These are phyloP conservation scores for Neopestalotiopsis rosae DNA, from an alignment of 2,329 filamentous ascomycete genomes.

Conservation along the genomic window DNA sequence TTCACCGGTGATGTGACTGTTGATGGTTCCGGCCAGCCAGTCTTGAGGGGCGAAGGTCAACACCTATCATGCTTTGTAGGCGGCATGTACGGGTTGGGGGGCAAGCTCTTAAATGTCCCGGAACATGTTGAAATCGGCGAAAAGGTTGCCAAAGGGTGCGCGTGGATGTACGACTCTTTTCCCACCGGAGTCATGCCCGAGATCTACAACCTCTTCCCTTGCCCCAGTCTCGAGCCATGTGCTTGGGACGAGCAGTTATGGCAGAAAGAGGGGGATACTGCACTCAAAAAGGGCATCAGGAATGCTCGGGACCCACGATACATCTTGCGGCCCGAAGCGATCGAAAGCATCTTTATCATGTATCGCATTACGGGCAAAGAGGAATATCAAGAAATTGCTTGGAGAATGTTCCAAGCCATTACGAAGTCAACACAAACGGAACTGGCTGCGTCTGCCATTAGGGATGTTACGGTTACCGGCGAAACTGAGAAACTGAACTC, in stretches of 20 bases:
- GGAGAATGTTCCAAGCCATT: slow-evolving; percentile 57
- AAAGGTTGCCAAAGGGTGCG: slow-evolving; percentile 60
- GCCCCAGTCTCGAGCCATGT: slow-evolving; percentile 41
- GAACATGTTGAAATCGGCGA: slow-evolving; percentile 52
- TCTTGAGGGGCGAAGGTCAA: slow-evolving; percentile 38
- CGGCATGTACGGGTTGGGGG: slow-evolving; percentile 52
- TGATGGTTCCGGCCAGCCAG: slow-evolving; percentile 24
- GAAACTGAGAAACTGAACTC: slow-evolving; percentile 44
- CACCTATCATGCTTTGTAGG: slow-evolving; percentile 55
- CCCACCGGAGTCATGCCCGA: slow-evolving; percentile 65
- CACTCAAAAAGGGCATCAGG: slow-evolving; percentile 64
- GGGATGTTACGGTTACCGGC: slow-evolving; percentile 54
- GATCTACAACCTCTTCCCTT: slow-evolving; percentile 52
- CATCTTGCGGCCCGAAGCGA: slow-evolving; percentile 55
- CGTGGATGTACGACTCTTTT: slow-evolving; percentile 62
- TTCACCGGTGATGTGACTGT: slow-evolving; percentile 40
- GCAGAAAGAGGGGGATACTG: slow-evolving; percentile 26
- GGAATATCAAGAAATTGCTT: slow-evolving; percentile 55
- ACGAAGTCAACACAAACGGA: slow-evolving; percentile 50
- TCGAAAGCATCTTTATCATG: slow-evolving; percentile 59
- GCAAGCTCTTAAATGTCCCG: slow-evolving; percentile 48
- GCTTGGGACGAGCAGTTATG: slow-evolving; percentile 46
- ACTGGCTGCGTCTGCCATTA: slow-evolving; percentile 52
- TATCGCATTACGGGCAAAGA: slow-evolving; percentile 56
- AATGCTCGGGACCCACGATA: slow-evolving; percentile 57